These are phyloP conservation scores for Fusarium torulosum DNA, from an alignment of 2,329 filamentous ascomycete species.

Conservation along the genomic window DNA sequence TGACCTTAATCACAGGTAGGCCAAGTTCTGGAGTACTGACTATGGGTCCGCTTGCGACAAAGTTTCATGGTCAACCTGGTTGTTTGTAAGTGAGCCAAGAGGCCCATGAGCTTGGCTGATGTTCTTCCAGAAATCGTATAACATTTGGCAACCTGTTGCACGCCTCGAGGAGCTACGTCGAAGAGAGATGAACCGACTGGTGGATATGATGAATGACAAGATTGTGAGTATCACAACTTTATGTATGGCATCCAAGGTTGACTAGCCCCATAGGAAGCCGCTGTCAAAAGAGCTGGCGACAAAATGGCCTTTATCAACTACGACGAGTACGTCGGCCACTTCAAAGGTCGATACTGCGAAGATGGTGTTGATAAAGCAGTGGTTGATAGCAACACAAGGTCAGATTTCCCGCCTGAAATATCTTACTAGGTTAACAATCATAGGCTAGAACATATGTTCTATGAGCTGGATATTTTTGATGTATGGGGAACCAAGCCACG, in stretches of 20 bases:
- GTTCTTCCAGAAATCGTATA: constrained; percentile 6
- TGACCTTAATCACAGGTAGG: too few relatives aligned
- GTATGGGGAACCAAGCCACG: constrained; percentile 4
- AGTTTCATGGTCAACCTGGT: constrained; percentile 17
- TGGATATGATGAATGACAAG: constrained; percentile 17
- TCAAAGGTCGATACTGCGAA: constrained; percentile 17
- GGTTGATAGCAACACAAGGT: constrained; percentile 11
- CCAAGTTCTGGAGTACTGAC: constrained; percentile 24
- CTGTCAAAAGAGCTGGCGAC: neutral
- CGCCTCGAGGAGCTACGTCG: constrained; percentile 9
- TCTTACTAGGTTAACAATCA: neutral
- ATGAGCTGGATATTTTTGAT: constrained; percentile 12
- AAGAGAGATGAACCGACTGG: constrained; percentile 10
- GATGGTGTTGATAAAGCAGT: constrained; percentile 4
- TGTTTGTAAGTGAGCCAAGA: constrained; percentile 8
- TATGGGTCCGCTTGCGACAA: constrained; percentile 6
- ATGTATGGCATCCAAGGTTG: neutral
- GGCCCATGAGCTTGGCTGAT: neutral
- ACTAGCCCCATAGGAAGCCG: neutral
- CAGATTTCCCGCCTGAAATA: neutral
- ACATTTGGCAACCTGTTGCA: constrained; percentile 6
- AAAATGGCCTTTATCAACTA: constrained; percentile 10
- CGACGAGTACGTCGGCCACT: constrained; percentile 13
- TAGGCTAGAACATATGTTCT: constrained; percentile 20
- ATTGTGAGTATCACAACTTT: neutral